phyloP scores from a whole-genome alignment of 306 rosid species.

The Fagus crenata region DNA sequence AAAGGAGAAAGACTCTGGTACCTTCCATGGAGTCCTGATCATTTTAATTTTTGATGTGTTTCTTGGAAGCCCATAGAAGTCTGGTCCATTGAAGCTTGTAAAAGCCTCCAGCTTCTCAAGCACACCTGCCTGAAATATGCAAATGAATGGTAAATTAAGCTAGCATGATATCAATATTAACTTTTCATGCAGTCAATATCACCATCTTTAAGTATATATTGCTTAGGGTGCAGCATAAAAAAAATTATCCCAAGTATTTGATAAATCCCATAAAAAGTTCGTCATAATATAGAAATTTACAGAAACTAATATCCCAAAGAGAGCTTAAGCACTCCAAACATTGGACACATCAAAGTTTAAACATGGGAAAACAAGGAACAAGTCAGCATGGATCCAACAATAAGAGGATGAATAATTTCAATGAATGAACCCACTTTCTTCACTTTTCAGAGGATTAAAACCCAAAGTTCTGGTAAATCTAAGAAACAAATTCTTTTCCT shows the following conservation, averaged over 20 bases:
- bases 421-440: background rate
- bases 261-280: background rate
- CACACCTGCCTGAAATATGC: constrained; percentile 64
- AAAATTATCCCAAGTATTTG: background rate
- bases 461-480: background rate
- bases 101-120: constrained; percentile 88
- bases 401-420: constrained; percentile 1
- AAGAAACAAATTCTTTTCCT: background rate
- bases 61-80: constrained; percentile 89
- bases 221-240: constrained; percentile 8
- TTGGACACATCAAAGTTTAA: background rate
- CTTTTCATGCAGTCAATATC: background rate
- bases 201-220: background rate
- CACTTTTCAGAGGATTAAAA: background rate
- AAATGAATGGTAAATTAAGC: background rate
- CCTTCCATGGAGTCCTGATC: constrained; percentile 69
- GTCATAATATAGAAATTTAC: constrained; percentile 10
- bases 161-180: background rate
- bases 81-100: constrained; percentile 96
- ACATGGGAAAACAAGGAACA: background rate
- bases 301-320: background rate
- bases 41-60: constrained; percentile 63
- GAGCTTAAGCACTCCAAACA: background rate
- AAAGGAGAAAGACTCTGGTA: constrained; percentile 64
- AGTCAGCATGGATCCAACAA: background rate